Evolutionary conservation across 2,329 filamentous ascomycete genomes (phyloP), one percentile per base, ranked within the genome.

Genomic region (Fusarium sp.): DNA sequence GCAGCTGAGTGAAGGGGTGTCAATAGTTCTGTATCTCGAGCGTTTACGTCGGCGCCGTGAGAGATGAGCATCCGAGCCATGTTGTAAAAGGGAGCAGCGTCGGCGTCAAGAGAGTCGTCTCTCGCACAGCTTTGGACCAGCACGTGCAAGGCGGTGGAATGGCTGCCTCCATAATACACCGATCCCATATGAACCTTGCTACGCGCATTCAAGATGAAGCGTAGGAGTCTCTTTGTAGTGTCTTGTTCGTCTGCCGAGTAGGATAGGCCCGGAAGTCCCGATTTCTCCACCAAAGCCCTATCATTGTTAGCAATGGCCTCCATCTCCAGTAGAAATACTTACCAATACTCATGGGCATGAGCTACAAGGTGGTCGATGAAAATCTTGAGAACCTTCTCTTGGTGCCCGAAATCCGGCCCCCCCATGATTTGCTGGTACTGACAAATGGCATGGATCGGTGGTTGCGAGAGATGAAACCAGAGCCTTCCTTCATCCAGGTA

Each of bases 291-390:
- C 30, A 74, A 45, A 39, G 52, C n/a, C 77, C 77, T 78, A n/a
- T 20, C 11, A 10, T 6, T 41, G 41, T 77, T 35, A 77, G 73
- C 34, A 39, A 60, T 8, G 16, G 5, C 6, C 25, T 32, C 11
- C 16, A 30, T 32, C 3, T 6, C 25, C 41, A 2, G 10, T 6
- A 23, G 37, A 7, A 6, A 11, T 4, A 50, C 72, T 68, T 58
- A 78, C 77, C 76, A 76, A 34, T 78, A 78, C 56, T 50, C 16
- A 7, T 67, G 59, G 5, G 74, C 68, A 54, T 75, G 61, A 4
- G 56, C 66, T 11, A 64, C 58, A 0, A 78, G 48, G 18, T 79
- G 77, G 8, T 68, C 30, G 18, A 78, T 62, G 6, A 78, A 64
- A 13, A 70, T 66, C 2, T 52, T 32, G 23, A 78, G 72, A 10